Base-by-base conservation (phyloP, 2,329 filamentous ascomycete species). In the Penicillium sp. region DNA sequence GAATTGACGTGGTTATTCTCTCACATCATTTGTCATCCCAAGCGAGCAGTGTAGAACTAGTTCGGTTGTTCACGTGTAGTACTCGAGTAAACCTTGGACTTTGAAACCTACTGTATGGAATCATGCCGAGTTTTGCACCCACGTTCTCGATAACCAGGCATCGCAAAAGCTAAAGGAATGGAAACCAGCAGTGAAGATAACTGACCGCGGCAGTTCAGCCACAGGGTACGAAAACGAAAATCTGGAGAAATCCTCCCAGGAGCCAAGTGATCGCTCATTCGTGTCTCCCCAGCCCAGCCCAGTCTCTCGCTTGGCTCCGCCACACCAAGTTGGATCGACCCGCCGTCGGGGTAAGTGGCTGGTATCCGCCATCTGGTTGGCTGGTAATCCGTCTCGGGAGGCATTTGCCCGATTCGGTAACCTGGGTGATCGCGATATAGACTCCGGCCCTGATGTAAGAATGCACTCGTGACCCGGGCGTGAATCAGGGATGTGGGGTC, bases 271-370 rank as follows among this genome's bases (percentile, higher is more conserved):
- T 28, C 27, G 27, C 25, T 7, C 25, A 27, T 2, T 27, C 25
- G 2, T 27, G 25, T 9, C 25, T 16, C 40, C 39, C 40, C 40
- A 46, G 42, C 44, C 51, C 30, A 55, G 46, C 40, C 44, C 28
- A 44, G 53, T 35, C 50, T 45, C 24, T 53, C 25, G 18, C 22
- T 33, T 20, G 14, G 18, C 11, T 40, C n/a, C 38, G 18, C 20
- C 46, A 25, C 14, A 13, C 11, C 11, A 24, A 20, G 20, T 20
- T 16, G 10, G 38, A 33, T 33, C 20, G 27, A 35, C 13, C 10
- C 10, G 9, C 4, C 7, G 18, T 13, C 6, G 35, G 31, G 28
- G 10, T 30, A 11, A 30, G 10, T 33, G 20, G 20, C 20, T 4
- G 4, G 20, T 4, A 22, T 22, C 20, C 2, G 20, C 20, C 20